Conservation (phyloP, 306 rosid genomes). For the Phaseolus lunatus region DNA sequence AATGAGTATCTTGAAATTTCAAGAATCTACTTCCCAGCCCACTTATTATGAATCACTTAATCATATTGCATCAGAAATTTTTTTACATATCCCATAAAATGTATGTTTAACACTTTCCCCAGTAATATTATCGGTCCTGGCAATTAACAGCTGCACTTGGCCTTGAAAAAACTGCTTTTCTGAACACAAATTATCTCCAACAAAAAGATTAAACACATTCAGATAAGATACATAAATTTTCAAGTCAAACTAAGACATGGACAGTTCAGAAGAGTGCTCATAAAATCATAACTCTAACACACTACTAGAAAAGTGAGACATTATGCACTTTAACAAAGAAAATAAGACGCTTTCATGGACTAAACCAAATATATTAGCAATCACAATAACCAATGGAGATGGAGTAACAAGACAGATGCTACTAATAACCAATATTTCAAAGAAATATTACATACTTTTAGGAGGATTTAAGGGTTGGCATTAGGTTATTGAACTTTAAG, state of each 20-base stretch:
- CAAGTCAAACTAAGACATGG: neutral
- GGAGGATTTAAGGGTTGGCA: neutral
- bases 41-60: constrained; percentile 2
- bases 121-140: neutral
- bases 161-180: neutral
- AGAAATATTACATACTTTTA: neutral
- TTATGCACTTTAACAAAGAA: neutral
- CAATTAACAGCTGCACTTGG: neutral
- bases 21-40: constrained; percentile 18
- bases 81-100: neutral
- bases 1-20: neutral
- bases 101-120: neutral
- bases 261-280: neutral
- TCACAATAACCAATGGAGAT: neutral
- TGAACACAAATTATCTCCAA: neutral
- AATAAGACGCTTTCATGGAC: constrained; percentile 5
- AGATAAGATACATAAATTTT: neutral
- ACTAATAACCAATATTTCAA: neutral
- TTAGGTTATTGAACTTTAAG: neutral
- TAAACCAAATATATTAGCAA: neutral
- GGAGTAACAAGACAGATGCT: neutral
- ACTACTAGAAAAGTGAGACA: neutral
- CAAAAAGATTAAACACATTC: neutral
- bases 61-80: neutral
- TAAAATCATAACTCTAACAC: neutral